Conservation (phyloP, 1,284 basidiomycete species). For the Ceratobasidium sp. region DNA sequence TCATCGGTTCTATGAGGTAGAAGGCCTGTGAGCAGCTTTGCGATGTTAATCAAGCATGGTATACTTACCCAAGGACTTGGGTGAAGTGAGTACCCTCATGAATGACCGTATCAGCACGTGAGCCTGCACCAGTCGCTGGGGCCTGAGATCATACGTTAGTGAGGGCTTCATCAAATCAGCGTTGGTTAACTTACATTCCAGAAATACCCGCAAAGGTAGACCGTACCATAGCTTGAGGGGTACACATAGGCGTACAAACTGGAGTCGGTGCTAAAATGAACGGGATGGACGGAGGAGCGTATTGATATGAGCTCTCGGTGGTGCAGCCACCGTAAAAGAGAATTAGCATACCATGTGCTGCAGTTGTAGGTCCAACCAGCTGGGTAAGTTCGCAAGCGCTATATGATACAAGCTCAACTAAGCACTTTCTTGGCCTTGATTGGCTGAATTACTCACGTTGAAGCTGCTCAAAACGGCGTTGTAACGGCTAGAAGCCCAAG, state of each 20-base stretch:
- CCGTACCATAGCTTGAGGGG: slow-evolving; percentile 41
- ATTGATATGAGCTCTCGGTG: background rate
- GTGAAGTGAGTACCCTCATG: slow-evolving; percentile 48
- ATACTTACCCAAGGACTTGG: slow-evolving; percentile 38
- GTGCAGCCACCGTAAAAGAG: background rate
- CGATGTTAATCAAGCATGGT: background rate
- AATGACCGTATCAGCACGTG: slow-evolving; percentile 46
- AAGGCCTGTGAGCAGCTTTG: background rate
- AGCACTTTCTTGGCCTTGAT: background rate
- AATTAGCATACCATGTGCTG: slow-evolving; percentile 14
- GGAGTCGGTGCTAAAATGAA: slow-evolving; percentile 26
- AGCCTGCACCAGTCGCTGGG: slow-evolving; percentile 44
- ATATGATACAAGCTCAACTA: background rate
- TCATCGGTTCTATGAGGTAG: slow-evolving; percentile 36
- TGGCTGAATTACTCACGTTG: slow-evolving; percentile 12
- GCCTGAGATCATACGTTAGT: slow-evolving; percentile 16
- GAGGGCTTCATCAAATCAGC: background rate
- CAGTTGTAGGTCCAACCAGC: slow-evolving; percentile 45
- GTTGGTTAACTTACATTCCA: slow-evolving; percentile 28
- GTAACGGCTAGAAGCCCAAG: slow-evolving; percentile 29
- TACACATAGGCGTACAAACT: slow-evolving; percentile 46
- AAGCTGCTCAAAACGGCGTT: slow-evolving; percentile 35
- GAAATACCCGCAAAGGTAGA: slow-evolving; percentile 45
- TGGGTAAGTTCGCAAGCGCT: slow-evolving; percentile 43
- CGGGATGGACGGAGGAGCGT: background rate